A percentile compares a stretch with the other conserved stretches of the same genome.
Conservation (phyloP, 2,329 filamentous ascomycete species). For the Mollisiaceae sp. region DNA sequence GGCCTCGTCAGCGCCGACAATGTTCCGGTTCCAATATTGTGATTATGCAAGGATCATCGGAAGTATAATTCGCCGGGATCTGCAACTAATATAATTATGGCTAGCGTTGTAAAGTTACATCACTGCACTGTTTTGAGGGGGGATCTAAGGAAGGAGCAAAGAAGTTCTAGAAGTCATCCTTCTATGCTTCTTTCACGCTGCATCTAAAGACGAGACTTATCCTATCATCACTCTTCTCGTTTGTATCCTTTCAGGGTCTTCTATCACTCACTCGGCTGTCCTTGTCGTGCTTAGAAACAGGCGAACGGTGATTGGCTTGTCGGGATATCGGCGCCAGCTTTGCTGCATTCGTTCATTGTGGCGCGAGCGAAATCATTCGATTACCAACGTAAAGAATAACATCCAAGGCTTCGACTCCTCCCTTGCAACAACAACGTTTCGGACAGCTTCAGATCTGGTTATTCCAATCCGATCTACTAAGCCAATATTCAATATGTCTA, state of each 20-base stretch:
- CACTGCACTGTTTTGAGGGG: neutral
- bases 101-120: neutral
- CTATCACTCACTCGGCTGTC: neutral
- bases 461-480: neutral
- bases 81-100: conserved; percentile 12
- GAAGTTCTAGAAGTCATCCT: neutral
- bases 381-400: conserved; percentile 17
- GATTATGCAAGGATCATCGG: conserved; percentile 7
- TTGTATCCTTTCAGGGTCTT: neutral
- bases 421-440: conserved; percentile 10
- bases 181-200: neutral
- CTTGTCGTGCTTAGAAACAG: conserved; percentile 20
- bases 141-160: neutral
- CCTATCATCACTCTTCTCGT: neutral
- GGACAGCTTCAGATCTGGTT: conserved; percentile 5
- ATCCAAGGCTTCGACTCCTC: conserved; percentile 5
- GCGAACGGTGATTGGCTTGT: conserved; percentile 23
- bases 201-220: neutral
- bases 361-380: conserved; percentile 8
- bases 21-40: conserved; percentile 1
- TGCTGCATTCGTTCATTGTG: conserved; percentile 18
- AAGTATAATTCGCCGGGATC: conserved; percentile 11
- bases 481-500: conserved; percentile 35
- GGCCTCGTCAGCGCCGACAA: conserved; percentile 22
- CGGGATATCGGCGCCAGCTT: neutral